A percentile compares a stretch with the other conserved stretches of the same genome.
Evolutionary conservation across 441 rosid species (phyloP).

Genomic region (Gossypium gossypioides): DNA sequence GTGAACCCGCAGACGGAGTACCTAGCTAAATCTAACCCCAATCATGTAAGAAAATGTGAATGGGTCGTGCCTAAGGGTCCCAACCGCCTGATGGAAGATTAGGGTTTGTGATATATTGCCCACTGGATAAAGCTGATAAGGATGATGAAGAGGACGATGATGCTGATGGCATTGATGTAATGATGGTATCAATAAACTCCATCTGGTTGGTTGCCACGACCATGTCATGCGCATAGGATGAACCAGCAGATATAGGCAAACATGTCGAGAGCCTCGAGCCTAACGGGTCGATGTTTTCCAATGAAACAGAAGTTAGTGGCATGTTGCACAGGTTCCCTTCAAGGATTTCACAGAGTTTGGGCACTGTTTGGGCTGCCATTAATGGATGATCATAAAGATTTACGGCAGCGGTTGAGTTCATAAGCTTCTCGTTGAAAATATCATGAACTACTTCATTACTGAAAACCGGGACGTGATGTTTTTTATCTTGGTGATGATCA

Average conservation of each 20-base stretch:
- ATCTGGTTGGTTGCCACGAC: constrained; percentile 26
- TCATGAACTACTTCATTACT: constrained; percentile 16
- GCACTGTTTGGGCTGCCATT: constrained; percentile 26
- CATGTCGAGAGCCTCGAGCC: constrained; percentile 23
- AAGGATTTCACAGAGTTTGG: constrained; percentile 46
- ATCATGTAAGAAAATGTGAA: neutral
- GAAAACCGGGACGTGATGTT: constrained; percentile 20
- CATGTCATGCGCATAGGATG: constrained; percentile 19
- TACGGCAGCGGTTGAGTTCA: constrained; percentile 14
- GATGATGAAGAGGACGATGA: constrained; percentile 24
- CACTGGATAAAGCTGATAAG: constrained; percentile 32
- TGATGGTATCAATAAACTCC: constrained; percentile 52
- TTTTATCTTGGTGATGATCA: constrained; percentile 31
- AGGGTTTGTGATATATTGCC: constrained; percentile 49
- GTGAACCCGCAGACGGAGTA: neutral
- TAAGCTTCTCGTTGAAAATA: constrained; percentile 11
- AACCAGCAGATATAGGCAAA: constrained; percentile 19
- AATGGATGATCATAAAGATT: constrained; percentile 16
- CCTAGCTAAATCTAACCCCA: constrained; percentile 8
- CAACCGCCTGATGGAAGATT: constrained; percentile 35
- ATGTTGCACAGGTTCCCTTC: constrained; percentile 30
- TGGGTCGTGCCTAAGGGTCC: constrained; percentile 32
- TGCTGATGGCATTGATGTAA: constrained; percentile 28
- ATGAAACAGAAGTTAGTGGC: constrained; percentile 22
- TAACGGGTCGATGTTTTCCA: constrained; percentile 26